Conservation (phyloP, 768 basidiomycete species). For the Termitomyces eurrhizus region DNA sequence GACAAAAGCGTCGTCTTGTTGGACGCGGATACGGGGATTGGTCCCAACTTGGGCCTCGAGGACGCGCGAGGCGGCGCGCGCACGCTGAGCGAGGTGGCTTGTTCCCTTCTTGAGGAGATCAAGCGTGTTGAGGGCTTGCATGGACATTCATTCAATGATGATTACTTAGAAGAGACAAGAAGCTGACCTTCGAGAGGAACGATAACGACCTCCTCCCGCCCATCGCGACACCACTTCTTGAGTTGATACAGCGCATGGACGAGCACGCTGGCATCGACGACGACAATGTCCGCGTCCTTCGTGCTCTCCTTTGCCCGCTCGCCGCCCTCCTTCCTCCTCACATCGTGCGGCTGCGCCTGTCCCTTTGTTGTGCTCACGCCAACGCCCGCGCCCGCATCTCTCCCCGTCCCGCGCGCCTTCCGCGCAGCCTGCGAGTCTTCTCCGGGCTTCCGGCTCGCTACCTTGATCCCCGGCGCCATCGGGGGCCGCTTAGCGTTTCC, state of each 20-base stretch:
- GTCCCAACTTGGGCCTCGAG: constrained; percentile 85
- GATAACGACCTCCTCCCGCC: constrained; percentile 73
- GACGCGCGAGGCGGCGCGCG: constrained; percentile 83
- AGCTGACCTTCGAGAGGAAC: constrained; percentile 83
- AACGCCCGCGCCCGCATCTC: constrained; percentile 1
- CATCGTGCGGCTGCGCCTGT: not conserved
- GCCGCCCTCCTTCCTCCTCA: constrained; percentile 27
- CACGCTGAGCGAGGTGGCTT: constrained; percentile 71
- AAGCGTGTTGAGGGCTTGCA: constrained; percentile 79
- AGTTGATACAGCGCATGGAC: constrained; percentile 75
- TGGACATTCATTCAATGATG: not conserved
- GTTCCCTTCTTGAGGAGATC: constrained; percentile 93
- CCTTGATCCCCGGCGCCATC: constrained; percentile 28
- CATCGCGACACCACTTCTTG: constrained; percentile 78
- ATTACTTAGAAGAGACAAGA: not conserved
- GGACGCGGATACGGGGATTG: constrained; percentile 77
- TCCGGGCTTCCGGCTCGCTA: constrained; percentile 26
- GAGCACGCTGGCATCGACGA: constrained; percentile 81
- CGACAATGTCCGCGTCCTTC: constrained; percentile 72
- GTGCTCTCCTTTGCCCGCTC: constrained; percentile 36
- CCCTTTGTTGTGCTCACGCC: constrained; percentile 10
- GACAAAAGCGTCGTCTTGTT: constrained; percentile 78
- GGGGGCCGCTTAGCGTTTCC: constrained; percentile 25
- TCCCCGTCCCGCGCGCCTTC: constrained; percentile 13
- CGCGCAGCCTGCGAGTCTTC: constrained; percentile 19